Evolutionary conservation across 2,329 filamentous ascomycete genomes (phyloP).

Genomic region (Shiraia sp.): DNA sequence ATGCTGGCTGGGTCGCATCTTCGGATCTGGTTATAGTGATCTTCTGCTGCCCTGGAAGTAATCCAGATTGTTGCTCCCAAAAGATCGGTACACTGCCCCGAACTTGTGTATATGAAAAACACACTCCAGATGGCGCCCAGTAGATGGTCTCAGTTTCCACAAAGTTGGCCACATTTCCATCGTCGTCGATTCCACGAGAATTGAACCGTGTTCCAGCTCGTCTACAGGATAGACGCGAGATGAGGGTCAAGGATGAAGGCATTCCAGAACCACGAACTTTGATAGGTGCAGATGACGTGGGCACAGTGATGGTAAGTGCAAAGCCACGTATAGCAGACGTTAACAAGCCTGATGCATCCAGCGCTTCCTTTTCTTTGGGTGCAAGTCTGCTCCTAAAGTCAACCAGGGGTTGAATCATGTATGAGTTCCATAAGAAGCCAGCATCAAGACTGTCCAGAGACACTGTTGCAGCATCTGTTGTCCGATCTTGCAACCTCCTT

Average conservation of each 20-base stretch:
- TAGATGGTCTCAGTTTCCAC: slow-evolving; percentile 97
- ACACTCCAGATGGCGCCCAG: slow-evolving; percentile 74
- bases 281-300: slow-evolving; percentile 73
- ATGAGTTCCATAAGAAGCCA: slow-evolving; percentile 95
- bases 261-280: slow-evolving; percentile 68
- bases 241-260: slow-evolving; percentile 83
- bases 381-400: slow-evolving; percentile 84
- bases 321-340: slow-evolving; percentile 95
- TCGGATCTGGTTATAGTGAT: slow-evolving; percentile 86
- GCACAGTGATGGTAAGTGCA: slow-evolving; percentile 83
- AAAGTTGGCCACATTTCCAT: slow-evolving; percentile 96
- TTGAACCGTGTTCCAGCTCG: slow-evolving; percentile 96
- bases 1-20: slow-evolving; percentile 90
- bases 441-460: slow-evolving; percentile 92
- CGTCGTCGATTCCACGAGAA: slow-evolving; percentile 94
- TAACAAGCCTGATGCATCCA: slow-evolving; percentile 86
- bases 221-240: slow-evolving; percentile 87
- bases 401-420: slow-evolving; percentile 93
- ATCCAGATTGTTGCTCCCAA: slow-evolving; percentile 90
- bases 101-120: slow-evolving; percentile 93
- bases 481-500: slow-evolving; percentile 86
- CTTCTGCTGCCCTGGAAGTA: slow-evolving; percentile 91
- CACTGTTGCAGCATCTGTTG: slow-evolving; percentile 75
- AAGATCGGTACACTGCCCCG: slow-evolving; percentile 94
- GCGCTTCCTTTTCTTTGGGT: slow-evolving; percentile 70